Base-by-base conservation (phyloP, 179 eudicot species). In the Silene coronaria region DNA sequence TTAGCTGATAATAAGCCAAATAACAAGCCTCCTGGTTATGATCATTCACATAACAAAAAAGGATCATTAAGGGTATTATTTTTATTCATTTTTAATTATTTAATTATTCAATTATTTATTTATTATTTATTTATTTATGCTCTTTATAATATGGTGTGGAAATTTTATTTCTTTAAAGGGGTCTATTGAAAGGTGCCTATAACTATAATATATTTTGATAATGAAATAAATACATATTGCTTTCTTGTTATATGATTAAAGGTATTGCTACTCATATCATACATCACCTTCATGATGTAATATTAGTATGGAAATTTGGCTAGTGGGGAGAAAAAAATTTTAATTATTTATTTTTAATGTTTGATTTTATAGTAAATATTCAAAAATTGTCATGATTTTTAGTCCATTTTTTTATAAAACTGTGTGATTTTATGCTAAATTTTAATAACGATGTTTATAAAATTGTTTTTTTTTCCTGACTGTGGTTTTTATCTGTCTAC, bases 1-100 rank as follows among this genome's bases (percentile, higher is more conserved):
- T 76, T 88, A 19, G 62, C 78, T 12, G 76, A 79, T 70, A 77
- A 76, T 16, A 85, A 85, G 24, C 70, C 82, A 6, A 82, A 23
- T 51, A 80, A 76, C 10, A 80, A 70, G 68, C 76, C 14, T 73
- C 80, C 74, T 73, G 28, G 87, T 61, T 86, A 81, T 16, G 76
- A 75, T 48, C 73, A 48, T 5, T 73, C 80, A 1, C 59, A 32
- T 30, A 78, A 80, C 70, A 85, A 85, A 22, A 84, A 81, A 23
- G 80, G 83, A 6, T 88, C 89, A 0, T 75, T 88, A 32, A 58
- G 88, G 87, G 91, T 88, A 85, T 7, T 57, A 60, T 32, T 63
- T 13, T 10, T 3, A 38, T 0, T 63, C 2, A 0, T 5, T 28
- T 1, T 4, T 2, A n/a, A n/a, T 22, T 23, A 21, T 32, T 57